Conservation (phyloP, 108 stramenopile species). For the Chaetoceros muelleri region DNA sequence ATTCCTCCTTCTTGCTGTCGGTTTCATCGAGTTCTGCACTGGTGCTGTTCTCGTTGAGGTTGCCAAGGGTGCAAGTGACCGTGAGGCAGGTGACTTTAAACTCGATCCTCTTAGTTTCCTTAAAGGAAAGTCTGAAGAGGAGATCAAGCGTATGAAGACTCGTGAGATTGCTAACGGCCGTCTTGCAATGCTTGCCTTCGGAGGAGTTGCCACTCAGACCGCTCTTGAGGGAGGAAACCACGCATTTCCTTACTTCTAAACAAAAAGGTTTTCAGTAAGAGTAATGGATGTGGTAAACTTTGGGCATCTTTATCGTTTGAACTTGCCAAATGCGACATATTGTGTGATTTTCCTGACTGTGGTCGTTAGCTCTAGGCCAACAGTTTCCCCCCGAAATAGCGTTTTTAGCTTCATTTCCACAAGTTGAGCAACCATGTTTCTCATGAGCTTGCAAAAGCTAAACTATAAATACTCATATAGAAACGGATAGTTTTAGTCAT, state of each 20-base stretch:
- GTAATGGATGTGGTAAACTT: neutral
- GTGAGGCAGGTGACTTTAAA: slow-evolving; percentile 83
- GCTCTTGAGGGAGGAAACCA: slow-evolving; percentile 67
- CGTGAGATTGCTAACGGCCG: slow-evolving; percentile 90
- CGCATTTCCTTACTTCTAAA: slow-evolving; percentile 60
- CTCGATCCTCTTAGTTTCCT: slow-evolving; percentile 79
- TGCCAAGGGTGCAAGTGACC: slow-evolving; percentile 83
- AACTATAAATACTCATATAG: too few relatives aligned
- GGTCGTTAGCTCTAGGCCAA: too few relatives aligned
- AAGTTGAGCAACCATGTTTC: too few relatives aligned
- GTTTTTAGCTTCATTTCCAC: too few relatives aligned
- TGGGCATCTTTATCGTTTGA: too few relatives aligned
- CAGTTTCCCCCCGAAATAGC: too few relatives aligned
- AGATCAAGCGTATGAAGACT: slow-evolving; percentile 68
- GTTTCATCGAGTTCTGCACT: slow-evolving; percentile 67
- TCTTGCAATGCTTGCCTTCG: slow-evolving; percentile 93
- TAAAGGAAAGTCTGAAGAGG: slow-evolving; percentile 67
- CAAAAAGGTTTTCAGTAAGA: neutral
- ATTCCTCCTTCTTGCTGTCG: slow-evolving; percentile 62
- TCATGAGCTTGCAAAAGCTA: too few relatives aligned
- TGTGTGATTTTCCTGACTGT: too few relatives aligned
- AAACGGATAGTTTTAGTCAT: too few relatives aligned
- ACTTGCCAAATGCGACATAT: too few relatives aligned
- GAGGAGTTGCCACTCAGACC: slow-evolving; percentile 87
- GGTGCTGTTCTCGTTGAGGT: slow-evolving; percentile 76